Conservation (phyloP, 345 rosid genomes). For the Populus deltoides region DNA sequence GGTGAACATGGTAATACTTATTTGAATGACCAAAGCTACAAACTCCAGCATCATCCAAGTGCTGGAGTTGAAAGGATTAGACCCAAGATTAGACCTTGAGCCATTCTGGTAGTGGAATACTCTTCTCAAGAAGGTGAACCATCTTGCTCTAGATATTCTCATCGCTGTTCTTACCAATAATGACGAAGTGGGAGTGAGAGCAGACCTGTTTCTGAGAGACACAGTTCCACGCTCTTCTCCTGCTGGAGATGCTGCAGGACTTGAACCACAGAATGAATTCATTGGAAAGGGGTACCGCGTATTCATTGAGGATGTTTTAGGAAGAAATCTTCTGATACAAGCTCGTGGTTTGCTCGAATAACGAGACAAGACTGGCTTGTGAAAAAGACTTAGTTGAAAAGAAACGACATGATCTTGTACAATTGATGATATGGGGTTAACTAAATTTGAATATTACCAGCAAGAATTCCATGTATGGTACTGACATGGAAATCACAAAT, state of each 20-base stretch:
- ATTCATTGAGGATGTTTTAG: conserved; percentile 40
- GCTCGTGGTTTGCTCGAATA: background rate
- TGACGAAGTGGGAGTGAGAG: conserved; percentile 39
- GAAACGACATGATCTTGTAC: conserved; percentile 1
- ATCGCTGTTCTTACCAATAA: conserved; percentile 60
- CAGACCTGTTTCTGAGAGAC: conserved; percentile 43
- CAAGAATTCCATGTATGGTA: conserved; percentile 20
- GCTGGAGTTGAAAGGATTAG: conserved; percentile 85
- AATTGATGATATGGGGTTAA: background rate
- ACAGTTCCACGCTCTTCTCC: conserved; percentile 25
- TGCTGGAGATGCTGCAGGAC: conserved; percentile 37
- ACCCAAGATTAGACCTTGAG: conserved; percentile 74
- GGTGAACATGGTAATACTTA: conserved; percentile 58
- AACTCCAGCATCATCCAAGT: conserved; percentile 90
- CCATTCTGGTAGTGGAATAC: conserved; percentile 97
- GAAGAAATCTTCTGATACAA: background rate
- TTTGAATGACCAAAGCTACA: conserved; percentile 64
- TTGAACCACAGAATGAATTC: conserved; percentile 41
- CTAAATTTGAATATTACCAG: background rate
- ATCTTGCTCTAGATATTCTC: conserved; percentile 88
- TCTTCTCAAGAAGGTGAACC: conserved; percentile 90
- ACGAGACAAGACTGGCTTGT: background rate
- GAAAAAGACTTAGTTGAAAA: background rate
- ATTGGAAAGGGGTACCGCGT: conserved; percentile 50
- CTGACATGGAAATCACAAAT: conserved; percentile 5